Conservation (phyloP, 1,284 basidiomycete genomes). For the Gymnopus androsaceus region DNA sequence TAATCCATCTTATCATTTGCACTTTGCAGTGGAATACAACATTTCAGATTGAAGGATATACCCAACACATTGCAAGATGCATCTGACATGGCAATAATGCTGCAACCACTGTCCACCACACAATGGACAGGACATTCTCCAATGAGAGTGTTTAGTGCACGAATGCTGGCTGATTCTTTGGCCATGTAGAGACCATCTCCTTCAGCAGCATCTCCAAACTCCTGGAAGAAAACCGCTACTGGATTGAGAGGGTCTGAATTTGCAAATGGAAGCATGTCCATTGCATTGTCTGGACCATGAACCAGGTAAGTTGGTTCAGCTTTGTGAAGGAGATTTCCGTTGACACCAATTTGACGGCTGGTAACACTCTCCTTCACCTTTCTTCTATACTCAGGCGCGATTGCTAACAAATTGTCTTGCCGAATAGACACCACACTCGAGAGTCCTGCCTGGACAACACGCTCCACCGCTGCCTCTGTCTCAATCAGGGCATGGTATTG, state of each 20-base stretch:
- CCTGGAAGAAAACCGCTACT: not conserved
- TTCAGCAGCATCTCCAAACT: not conserved
- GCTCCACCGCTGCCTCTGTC: not conserved
- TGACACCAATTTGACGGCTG: not conserved
- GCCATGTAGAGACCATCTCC: not conserved
- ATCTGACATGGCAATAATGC: constrained; percentile 26
- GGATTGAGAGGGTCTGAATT: no score
- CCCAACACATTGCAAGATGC: constrained; percentile 14
- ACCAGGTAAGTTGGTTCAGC: no score
- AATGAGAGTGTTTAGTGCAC: not conserved
- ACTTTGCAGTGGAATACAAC: constrained; percentile 20
- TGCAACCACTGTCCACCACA: constrained; percentile 23
- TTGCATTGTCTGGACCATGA: no score
- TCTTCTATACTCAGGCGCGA: no score
- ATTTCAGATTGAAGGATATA: constrained; percentile 24
- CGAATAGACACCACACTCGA: not conserved
- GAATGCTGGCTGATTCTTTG: constrained; percentile 1
- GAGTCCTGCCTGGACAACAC: not conserved
- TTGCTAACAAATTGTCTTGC: no score
- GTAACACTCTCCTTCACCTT: not conserved
- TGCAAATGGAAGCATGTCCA: no score
- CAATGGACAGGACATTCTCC: not conserved
- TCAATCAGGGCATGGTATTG: not conserved
- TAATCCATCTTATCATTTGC: constrained; percentile 27
- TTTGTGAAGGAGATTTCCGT: no score